These are phyloP conservation scores for Clohesyomyces aquaticus DNA, from an alignment of 495 filamentous ascomycete species.

Conservation along the genomic window DNA sequence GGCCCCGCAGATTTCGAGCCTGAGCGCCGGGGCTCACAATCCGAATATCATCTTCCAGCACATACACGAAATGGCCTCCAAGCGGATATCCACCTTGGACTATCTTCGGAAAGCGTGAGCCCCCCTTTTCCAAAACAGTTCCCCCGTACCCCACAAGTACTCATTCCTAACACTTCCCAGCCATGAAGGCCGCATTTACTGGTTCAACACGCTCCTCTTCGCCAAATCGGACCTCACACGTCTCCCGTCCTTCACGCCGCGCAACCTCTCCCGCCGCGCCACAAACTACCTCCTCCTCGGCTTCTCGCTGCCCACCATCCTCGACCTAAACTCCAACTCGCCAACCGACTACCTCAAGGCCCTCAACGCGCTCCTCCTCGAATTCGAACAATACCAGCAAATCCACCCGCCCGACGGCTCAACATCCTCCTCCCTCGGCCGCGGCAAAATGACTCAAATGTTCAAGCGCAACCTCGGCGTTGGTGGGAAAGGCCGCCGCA, in stretches of 20 bases:
- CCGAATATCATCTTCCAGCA: slow-evolving; percentile 75
- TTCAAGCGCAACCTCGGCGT: slow-evolving; percentile 72
- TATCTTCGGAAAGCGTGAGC: slow-evolving; percentile 88
- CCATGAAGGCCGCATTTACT: slow-evolving; percentile 91
- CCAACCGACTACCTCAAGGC: slow-evolving; percentile 83
- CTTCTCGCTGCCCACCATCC: slow-evolving; percentile 82
- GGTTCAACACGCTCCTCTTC: slow-evolving; percentile 96
- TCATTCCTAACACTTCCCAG: too few species aligned
- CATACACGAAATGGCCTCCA: slow-evolving; percentile 85
- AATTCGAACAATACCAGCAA: slow-evolving; percentile 92
- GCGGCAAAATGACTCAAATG: slow-evolving; percentile 83
- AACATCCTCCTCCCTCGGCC: slow-evolving; percentile 69
- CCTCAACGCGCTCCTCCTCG: slow-evolving; percentile 80
- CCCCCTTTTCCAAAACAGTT: neutral
- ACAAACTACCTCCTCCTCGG: slow-evolving; percentile 93
- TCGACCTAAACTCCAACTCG: slow-evolving; percentile 79
- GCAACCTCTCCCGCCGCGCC: slow-evolving; percentile 80
- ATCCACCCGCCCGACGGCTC: slow-evolving; percentile 77
- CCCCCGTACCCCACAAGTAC: too few species aligned
- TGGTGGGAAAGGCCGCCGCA: slow-evolving; percentile 67
- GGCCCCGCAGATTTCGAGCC: slow-evolving; percentile 28
- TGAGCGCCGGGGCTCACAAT: slow-evolving; percentile 51
- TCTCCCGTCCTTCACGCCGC: slow-evolving; percentile 81
- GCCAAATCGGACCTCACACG: slow-evolving; percentile 76
- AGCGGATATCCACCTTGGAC: slow-evolving; percentile 93